Base-by-base conservation (phyloP, 148 eudicot genomes). In the Rhododendron griersonianum region DNA sequence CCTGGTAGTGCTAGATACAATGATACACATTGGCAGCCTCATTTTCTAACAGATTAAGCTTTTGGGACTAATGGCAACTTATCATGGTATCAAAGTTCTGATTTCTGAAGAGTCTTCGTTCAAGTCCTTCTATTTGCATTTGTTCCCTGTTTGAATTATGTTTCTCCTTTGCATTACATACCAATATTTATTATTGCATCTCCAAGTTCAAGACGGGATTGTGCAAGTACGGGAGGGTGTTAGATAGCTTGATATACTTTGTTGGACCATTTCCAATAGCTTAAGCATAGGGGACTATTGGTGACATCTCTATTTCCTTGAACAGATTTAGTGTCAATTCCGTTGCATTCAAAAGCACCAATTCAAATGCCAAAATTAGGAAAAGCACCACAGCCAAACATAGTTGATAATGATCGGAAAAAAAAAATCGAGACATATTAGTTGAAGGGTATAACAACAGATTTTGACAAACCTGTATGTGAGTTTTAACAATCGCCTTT, bases 401-500 rank as follows among this genome's bases (percentile, higher is more conserved):
- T 45, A 45, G 41, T 19, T 47, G 33, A 30, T 7, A 15, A 41
- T 45, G 5, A 39, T 9, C 15, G 21, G 37, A 13, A 16, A 19
- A 67, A 69, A 83, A 83, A 15, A 44, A 45, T 78, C 30, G 63
- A 16, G 35, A 47, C 7, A 30, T 14, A 51, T 1, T 18, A 37
- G 14, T 15, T 41, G 5, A 86, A 81, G 23, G 19, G 81, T 7
- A 53, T 5, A 14, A 30, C 39, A 75, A 10, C 16, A 71, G 78
- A 28, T 35, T 35, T 75, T 37, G 14, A 83, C 90, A 45, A 82
- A 95, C 98, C 98, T 98, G 99, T 84, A 98, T 95, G 90, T 95
- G 98, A 39, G 99, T 94, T 93, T 98, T 98, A 77, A 98, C 85
- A 35, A 98, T 87, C 55, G 99, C 99, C 90, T 98, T 98, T 87